Percentiles rank a stretch among this genome's conserved stretches.
Evolutionary conservation across 208 protist genomes (phyloP).

Genomic region (Acanthamoeba lugdunensis): DNA sequence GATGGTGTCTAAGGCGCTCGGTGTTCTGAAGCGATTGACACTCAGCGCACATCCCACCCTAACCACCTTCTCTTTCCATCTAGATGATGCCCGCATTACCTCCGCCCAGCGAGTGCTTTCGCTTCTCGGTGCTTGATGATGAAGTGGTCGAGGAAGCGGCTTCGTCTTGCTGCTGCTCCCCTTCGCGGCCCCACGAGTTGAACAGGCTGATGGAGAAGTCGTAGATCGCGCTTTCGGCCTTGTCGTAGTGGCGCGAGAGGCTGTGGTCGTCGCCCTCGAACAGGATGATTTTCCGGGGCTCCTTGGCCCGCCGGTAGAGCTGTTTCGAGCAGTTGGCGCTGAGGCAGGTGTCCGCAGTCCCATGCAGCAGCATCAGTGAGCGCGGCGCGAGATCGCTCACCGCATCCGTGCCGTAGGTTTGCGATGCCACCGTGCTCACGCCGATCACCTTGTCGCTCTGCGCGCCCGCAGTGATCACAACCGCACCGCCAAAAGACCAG

Average conservation of each 20-base stretch:
- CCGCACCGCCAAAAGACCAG: constrained; percentile 64
- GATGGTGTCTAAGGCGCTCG: neutral
- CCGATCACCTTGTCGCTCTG: constrained; percentile 62
- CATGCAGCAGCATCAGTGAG: constrained; percentile 37
- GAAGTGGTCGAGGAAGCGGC: neutral
- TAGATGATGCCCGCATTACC: constrained; percentile 14
- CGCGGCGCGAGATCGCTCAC: neutral
- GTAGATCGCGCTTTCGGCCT: constrained; percentile 34
- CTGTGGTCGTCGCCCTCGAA: constrained; percentile 60
- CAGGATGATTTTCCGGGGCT: constrained; percentile 55
- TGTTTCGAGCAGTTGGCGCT: constrained; percentile 26
- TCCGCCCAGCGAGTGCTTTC: neutral
- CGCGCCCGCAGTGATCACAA: constrained; percentile 23
- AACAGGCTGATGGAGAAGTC: constrained; percentile 53
- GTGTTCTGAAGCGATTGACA: neutral
- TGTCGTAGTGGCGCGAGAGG: constrained; percentile 33
- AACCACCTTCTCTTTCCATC: neutral
- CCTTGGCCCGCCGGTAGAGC: neutral
- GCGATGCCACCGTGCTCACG: constrained; percentile 48
- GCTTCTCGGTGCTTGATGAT: neutral
- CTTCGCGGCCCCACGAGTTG: constrained; percentile 17
- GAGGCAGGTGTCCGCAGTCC: constrained; percentile 31
- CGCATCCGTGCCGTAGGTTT: constrained; percentile 50
- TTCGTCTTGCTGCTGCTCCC: neutral
- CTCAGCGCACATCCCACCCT: neutral